A percentile compares a stretch with the other conserved stretches of the same genome.
These are phyloP conservation scores for Colletotrichum cuscutae DNA, from an alignment of 2,329 filamentous ascomycete genomes.

Conservation along the genomic window DNA sequence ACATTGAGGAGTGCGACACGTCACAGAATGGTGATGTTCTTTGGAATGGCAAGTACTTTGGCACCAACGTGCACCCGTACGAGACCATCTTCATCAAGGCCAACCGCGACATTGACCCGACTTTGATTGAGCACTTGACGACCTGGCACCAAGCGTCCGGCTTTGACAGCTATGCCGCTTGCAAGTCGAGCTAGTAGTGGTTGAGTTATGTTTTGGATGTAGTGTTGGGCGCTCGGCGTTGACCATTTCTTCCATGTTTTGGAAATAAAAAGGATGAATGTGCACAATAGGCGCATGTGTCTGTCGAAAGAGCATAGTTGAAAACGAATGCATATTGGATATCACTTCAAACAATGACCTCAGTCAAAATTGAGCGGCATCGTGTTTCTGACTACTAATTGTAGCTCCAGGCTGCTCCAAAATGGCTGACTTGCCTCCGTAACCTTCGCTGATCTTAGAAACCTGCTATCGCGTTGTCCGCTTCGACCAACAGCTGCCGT, in stretches of 20 bases:
- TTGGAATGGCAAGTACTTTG: slow-evolving; percentile 43
- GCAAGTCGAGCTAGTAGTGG: slow-evolving; percentile 12
- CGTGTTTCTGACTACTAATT: too few species aligned
- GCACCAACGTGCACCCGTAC: slow-evolving; percentile 48
- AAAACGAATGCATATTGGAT: neutral
- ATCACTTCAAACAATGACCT: neutral
- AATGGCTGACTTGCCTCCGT: fast-evolving
- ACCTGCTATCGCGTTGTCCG: neutral
- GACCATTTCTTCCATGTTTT: neutral
- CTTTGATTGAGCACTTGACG: slow-evolving; percentile 42
- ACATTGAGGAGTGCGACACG: slow-evolving; percentile 30
- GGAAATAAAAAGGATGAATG: neutral
- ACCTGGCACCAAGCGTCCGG: slow-evolving; percentile 42
- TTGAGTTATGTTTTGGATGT: neutral
- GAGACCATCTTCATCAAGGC: slow-evolving; percentile 51
- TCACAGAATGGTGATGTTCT: slow-evolving; percentile 40
- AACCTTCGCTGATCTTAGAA: neutral
- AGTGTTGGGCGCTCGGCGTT: neutral
- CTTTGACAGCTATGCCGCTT: slow-evolving; percentile 41
- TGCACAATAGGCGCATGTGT: neutral
- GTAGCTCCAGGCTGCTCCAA: neutral
- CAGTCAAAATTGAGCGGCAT: too few species aligned
- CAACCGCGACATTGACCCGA: slow-evolving; percentile 43
- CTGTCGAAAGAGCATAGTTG: neutral
- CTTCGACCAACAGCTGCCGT: too few species aligned